phyloP scores from a whole-genome alignment of 2,329 filamentous ascomycete species.

The Colletotrichum shisoi region DNA sequence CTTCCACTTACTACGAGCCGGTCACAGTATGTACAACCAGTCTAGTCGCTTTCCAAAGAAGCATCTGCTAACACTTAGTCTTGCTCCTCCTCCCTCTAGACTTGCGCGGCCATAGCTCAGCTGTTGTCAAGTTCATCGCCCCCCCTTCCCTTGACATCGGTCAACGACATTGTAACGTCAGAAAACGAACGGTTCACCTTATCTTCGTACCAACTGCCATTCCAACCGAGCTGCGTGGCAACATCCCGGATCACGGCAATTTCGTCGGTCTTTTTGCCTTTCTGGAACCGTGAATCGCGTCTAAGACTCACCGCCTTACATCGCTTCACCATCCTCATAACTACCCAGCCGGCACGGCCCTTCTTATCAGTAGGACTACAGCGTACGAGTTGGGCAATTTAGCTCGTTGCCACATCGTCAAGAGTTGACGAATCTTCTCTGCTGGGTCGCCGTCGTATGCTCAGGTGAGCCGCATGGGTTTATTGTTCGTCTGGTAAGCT shows the following conservation, averaged over 20 bases:
- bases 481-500: conserved; percentile 13
- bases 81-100: conserved; percentile 15
- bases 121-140: not conserved
- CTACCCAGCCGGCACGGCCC: not conserved
- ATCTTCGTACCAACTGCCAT: not conserved
- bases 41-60: conserved; percentile 6
- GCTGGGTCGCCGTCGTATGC: not conserved
- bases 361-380: not conserved
- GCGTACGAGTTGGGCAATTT: not conserved
- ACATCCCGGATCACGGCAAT: not conserved
- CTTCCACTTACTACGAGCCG: conserved; percentile 13
- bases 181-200: not conserved
- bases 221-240: not conserved
- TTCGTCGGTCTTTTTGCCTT: no score
- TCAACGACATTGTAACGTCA: not conserved
- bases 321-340: not conserved
- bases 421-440: not conserved
- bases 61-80: conserved; percentile 30
- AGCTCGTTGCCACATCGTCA: not conserved
- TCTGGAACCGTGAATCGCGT: not conserved
- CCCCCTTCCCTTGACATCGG: not conserved
- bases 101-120: not conserved
- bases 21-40: conserved; percentile 31
- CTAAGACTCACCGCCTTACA: not conserved
- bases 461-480: not conserved